Percentiles rank a stretch among this genome's conserved stretches.
phyloP scores from a whole-genome alignment of 805 yeast species.

The Brettanomyces nanus region DNA sequence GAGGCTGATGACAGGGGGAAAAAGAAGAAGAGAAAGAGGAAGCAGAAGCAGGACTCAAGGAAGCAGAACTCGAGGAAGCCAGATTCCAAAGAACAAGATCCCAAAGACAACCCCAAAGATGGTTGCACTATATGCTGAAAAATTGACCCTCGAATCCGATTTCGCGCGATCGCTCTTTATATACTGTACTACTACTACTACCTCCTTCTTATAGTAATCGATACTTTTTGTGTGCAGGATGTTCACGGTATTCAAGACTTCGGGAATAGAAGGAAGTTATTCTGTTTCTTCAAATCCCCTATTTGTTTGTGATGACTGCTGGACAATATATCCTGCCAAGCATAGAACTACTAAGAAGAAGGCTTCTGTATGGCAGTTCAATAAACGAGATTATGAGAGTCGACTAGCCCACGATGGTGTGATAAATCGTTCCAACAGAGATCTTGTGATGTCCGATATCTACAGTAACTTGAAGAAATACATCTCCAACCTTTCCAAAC shows the following conservation, averaged over 20 bases:
- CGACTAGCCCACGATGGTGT: constrained; percentile 43
- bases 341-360: constrained; percentile 49
- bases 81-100: too few relatives aligned
- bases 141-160: too few relatives aligned
- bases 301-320: constrained; percentile 62
- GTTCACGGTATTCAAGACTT: constrained; percentile 45
- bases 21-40: not conserved
- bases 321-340: constrained; percentile 84
- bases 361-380: constrained; percentile 82
- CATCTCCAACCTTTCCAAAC: constrained; percentile 62
- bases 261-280: constrained; percentile 62
- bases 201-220: too few relatives aligned
- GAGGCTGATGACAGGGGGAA: not conserved
- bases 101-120: too few relatives aligned
- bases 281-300: constrained; percentile 62
- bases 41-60: not conserved
- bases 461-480: constrained; percentile 60
- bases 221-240: too few relatives aligned
- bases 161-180: too few relatives aligned
- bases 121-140: too few relatives aligned
- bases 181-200: too few relatives aligned
- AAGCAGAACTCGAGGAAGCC: too few relatives aligned
- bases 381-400: constrained; percentile 65
- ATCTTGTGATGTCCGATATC: constrained; percentile 47
- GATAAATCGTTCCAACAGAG: constrained; percentile 39